Conservation (phyloP, 768 basidiomycete genomes). For the Suillus subluteus region DNA sequence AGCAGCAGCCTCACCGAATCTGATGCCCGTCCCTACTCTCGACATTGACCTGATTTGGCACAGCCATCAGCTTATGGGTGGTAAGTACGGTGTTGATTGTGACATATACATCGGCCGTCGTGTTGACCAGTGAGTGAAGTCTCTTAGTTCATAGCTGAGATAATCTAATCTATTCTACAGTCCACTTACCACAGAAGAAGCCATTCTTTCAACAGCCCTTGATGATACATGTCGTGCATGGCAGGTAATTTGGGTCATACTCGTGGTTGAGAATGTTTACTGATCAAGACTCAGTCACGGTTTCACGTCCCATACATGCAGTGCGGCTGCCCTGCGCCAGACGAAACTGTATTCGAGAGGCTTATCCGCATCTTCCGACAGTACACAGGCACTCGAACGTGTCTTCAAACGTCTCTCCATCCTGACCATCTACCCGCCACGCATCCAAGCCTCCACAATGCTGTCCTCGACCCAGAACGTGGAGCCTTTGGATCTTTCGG, state of each 20-base stretch:
- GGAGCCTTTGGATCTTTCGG: conserved; percentile 26
- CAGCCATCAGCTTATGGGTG: conserved; percentile 63
- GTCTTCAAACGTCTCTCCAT: conserved; percentile 38
- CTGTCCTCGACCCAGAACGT: conserved; percentile 41
- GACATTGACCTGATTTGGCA: conserved; percentile 82
- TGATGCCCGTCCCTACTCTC: conserved; percentile 62
- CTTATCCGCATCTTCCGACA: conserved; percentile 39
- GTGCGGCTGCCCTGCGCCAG: conserved; percentile 61
- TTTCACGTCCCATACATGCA: conserved; percentile 57
- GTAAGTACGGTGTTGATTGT: conserved; percentile 50
- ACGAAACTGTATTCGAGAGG: conserved; percentile 46
- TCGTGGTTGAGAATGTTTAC: background rate
- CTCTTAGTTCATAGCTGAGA: background rate
- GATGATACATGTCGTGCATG: conserved; percentile 57
- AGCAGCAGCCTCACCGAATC: conserved; percentile 44
- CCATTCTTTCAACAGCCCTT: conserved; percentile 46
- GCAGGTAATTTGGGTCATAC: conserved; percentile 38
- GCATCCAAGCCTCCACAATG: conserved; percentile 60
- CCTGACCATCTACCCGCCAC: conserved; percentile 49
- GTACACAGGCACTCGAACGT: conserved; percentile 22
- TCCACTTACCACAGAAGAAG: conserved; percentile 54
- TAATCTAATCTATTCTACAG: conserved; percentile 30
- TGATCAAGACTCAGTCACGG: conserved; percentile 35
- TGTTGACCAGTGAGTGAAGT: conserved; percentile 55
- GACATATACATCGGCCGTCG: conserved; percentile 44